phyloP scores from a whole-genome alignment of 176 grass and related monocot species.

The Aegilops speltoides region DNA sequence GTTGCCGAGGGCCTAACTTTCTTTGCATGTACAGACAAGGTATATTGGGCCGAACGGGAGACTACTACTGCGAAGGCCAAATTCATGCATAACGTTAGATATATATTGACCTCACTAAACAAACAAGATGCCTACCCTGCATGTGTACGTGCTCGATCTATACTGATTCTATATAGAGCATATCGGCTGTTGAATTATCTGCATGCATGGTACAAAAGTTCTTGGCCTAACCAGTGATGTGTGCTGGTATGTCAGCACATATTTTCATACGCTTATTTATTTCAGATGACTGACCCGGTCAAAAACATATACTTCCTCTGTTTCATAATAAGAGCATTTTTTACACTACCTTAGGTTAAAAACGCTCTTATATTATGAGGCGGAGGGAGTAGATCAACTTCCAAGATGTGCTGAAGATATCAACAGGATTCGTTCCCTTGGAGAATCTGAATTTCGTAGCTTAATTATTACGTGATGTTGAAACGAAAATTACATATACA shows the following conservation, averaged over 20 bases:
- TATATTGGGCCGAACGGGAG: conserved; percentile 35
- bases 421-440: neutral
- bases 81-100: neutral
- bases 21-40: conserved; percentile 24
- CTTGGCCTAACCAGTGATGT: conserved; percentile 26
- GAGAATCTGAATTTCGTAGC: too few relatives aligned
- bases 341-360: too few relatives aligned
- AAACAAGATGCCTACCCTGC: conserved; percentile 7
- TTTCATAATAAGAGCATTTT: too few relatives aligned
- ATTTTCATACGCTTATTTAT: neutral
- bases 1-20: conserved; percentile 45
- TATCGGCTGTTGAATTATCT: conserved; percentile 14
- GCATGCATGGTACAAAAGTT: conserved; percentile 33
- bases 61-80: neutral
- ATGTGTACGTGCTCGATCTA: neutral
- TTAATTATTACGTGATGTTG: neutral
- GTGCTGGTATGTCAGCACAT: conserved; percentile 11
- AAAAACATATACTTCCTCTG: neutral
- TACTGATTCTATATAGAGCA: neutral
- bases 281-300: neutral
- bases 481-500: neutral
- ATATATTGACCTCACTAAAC: conserved; percentile 18
- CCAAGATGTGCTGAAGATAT: conserved; percentile 18
- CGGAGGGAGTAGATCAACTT: neutral
- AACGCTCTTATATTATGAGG: too few relatives aligned